Conservation (phyloP, 2,329 filamentous ascomycete genomes). For the Alternaria sp. region DNA sequence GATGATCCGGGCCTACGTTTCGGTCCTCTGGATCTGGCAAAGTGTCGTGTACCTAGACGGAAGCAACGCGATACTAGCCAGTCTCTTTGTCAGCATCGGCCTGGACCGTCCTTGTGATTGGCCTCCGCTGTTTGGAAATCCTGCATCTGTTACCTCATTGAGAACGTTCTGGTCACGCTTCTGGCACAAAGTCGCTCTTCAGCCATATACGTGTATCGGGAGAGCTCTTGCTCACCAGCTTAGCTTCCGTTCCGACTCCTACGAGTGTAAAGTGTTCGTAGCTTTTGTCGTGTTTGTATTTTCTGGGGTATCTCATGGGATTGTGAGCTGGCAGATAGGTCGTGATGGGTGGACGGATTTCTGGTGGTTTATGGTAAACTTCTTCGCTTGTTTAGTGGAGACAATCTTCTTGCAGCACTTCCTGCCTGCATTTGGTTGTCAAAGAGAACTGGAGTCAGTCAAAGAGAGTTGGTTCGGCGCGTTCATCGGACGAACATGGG, state of each 20-base stretch:
- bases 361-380: background rate
- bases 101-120: background rate
- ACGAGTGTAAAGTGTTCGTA: background rate
- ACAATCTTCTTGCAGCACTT: background rate
- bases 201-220: background rate
- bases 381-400: background rate
- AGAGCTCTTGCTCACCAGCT: background rate
- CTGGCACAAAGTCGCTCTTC: background rate
- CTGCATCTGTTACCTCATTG: fast-evolving
- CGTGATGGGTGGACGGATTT: background rate
- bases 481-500: background rate
- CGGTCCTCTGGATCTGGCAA: background rate
- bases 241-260: background rate
- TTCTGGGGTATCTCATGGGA: background rate
- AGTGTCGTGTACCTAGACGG: background rate
- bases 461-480: background rate
- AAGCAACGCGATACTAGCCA: background rate
- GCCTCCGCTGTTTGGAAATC: background rate
- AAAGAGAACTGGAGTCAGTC: background rate
- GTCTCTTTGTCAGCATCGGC: background rate
- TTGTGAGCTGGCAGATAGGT: background rate
- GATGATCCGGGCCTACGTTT: background rate
- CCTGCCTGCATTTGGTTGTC: background rate
- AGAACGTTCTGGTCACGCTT: background rate
- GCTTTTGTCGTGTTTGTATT: background rate